Evolutionary conservation across 768 basidiomycete species (phyloP).

Genomic region (Xerocomellus chrysenteron): DNA sequence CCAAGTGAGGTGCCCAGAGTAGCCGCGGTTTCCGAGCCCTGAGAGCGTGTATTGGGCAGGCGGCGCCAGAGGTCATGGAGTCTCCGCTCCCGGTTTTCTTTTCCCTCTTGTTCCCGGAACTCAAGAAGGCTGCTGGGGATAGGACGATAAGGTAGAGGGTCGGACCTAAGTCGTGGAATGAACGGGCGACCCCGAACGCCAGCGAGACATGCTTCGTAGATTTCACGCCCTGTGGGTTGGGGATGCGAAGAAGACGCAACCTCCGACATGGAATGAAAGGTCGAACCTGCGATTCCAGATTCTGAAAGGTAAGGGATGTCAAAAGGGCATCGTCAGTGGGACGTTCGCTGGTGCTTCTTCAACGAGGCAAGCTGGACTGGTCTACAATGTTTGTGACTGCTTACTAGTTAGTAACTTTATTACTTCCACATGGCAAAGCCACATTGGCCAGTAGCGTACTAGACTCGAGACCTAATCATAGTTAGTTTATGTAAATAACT

Average conservation of each 20-base stretch:
- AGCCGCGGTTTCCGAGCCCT: slow-evolving; percentile 25
- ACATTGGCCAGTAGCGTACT: slow-evolving; percentile 4
- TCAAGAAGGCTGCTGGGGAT: slow-evolving; percentile 55
- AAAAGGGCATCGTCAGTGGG: slow-evolving; percentile 31
- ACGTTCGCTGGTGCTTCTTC: slow-evolving; percentile 3
- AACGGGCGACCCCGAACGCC: slow-evolving; percentile 54
- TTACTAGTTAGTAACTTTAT: slow-evolving; percentile 24
- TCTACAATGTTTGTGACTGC: slow-evolving; percentile 33
- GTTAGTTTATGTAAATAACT: slow-evolving; percentile 34
- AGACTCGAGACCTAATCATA: slow-evolving; percentile 14
- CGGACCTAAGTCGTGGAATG: slow-evolving; percentile 61
- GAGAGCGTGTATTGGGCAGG: slow-evolving; percentile 39
- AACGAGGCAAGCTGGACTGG: slow-evolving; percentile 18
- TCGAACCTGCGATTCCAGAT: slow-evolving; percentile 19
- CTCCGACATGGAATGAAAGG: slow-evolving; percentile 28
- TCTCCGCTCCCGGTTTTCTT: slow-evolving; percentile 56
- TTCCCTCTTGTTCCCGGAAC: slow-evolving; percentile 65
- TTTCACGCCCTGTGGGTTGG: slow-evolving; percentile 45
- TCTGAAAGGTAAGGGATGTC: slow-evolving; percentile 10
- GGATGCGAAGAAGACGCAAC: slow-evolving; percentile 18
- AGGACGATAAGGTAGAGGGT: slow-evolving; percentile 41
- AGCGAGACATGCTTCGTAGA: slow-evolving; percentile 51
- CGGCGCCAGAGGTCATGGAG: slow-evolving; percentile 64
- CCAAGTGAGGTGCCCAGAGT: slow-evolving; percentile 13
- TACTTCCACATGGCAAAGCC: slow-evolving; percentile 21